Conservation (phyloP, 2,329 filamentous ascomycete genomes). For the Curvularia lunata region DNA sequence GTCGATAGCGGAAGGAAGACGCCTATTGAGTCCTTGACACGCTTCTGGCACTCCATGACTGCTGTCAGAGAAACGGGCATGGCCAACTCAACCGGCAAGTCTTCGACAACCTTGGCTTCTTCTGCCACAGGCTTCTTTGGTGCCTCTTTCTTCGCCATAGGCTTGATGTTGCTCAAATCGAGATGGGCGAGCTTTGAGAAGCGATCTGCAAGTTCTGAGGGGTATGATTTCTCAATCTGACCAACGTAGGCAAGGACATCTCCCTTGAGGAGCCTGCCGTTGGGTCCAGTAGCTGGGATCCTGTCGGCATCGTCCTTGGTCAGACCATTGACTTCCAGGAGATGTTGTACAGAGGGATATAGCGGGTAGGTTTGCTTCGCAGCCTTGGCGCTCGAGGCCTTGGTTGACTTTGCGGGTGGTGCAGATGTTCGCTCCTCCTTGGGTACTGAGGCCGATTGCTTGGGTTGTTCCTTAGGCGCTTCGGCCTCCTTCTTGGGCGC, state of each 20-base stretch:
- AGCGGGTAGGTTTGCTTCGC: slow-evolving; percentile 74
- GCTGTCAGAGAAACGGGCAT: slow-evolving; percentile 79
- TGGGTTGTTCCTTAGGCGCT: slow-evolving; percentile 40
- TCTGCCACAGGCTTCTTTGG: slow-evolving; percentile 56
- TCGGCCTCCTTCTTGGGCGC: slow-evolving; percentile 50
- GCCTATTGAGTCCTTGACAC: slow-evolving; percentile 77
- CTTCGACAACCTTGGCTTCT: slow-evolving; percentile 50
- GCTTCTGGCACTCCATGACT: slow-evolving; percentile 80
- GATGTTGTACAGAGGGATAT: slow-evolving; percentile 81
- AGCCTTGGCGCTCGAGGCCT: slow-evolving; percentile 52
- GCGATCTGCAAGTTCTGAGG: slow-evolving; percentile 71
- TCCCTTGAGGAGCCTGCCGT: slow-evolving; percentile 89
- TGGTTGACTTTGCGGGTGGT: slow-evolving; percentile 42
- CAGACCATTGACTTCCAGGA: slow-evolving; percentile 80
- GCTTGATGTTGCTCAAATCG: slow-evolving; percentile 94
- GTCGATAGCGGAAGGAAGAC: slow-evolving; percentile 83
- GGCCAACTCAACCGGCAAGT: slow-evolving; percentile 65
- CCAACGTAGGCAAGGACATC: slow-evolving; percentile 92
- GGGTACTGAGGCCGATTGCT: slow-evolving; percentile 34
- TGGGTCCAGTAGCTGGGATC: slow-evolving; percentile 87
- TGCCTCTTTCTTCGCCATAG: slow-evolving; percentile 60
- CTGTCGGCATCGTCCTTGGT: slow-evolving; percentile 76
- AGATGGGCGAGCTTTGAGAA: slow-evolving; percentile 81
- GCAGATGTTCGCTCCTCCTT: slow-evolving; percentile 47
- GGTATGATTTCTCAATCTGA: slow-evolving; percentile 73